A percentile compares a stretch with the other conserved stretches of the same genome.
Conservation (phyloP, 78 protist species). For the Neovahlkampfia damariscottae region DNA sequence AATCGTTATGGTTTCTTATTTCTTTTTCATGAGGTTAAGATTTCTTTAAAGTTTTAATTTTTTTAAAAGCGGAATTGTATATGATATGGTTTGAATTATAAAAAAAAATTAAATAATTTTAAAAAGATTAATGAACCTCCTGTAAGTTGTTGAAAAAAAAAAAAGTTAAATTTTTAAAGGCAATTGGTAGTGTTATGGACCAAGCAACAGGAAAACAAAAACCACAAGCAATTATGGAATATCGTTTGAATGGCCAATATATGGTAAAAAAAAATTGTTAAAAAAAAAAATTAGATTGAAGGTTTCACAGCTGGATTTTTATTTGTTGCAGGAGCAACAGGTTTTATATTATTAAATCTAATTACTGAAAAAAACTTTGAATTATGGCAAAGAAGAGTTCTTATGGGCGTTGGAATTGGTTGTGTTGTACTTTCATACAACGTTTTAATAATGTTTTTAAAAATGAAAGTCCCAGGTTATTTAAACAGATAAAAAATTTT, state of each 20-base stretch:
- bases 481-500: no score
- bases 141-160: no score
- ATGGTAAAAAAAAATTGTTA: no score
- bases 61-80: no score
- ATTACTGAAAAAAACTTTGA: not conserved
- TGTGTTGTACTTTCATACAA: constrained; percentile 11
- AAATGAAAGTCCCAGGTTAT: constrained; percentile 12
- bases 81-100: no score
- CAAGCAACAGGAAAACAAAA: not conserved
- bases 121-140: constrained; percentile 21
- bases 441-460: constrained; percentile 6
- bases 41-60: no score
- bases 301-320: constrained; percentile 26
- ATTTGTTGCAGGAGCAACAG: constrained; percentile 12
- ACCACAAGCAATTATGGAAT: constrained; percentile 18
- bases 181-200: constrained; percentile 7
- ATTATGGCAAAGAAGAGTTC: not conserved
- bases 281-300: no score
- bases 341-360: not conserved
- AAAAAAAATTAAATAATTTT: no score
- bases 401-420: constrained; percentile 13
- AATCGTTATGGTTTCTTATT: not conserved
- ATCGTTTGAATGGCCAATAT: constrained; percentile 20
- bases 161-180: no score
- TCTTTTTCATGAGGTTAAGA: constrained; percentile 8